Base-by-base conservation (phyloP, 148 eudicot species). In the Chenopodium quinoa region DNA sequence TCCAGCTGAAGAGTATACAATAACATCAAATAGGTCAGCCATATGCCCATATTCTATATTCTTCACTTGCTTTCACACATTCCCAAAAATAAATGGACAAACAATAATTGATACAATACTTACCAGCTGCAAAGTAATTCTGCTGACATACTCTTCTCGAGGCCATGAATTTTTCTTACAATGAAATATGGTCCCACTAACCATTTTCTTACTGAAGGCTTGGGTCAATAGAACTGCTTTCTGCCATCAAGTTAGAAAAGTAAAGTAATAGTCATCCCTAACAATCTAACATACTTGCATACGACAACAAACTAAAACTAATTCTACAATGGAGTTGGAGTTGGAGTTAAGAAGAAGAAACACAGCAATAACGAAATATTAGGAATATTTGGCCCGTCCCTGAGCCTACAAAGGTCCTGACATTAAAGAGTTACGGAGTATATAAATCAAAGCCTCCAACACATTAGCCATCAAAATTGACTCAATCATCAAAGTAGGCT, bases 101-200 rank as follows among this genome's bases (percentile, higher is more conserved):
- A 46, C 32, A 4, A 16, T 47, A 32, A 71, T 71, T 68, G 72
- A 75, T 71, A 72, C 7, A 72, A 34, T 12, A 75, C 89, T 82
- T 81, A 94, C 99, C 95, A 93, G 78, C 77, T 92, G 94, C 87
- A 96, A 84, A 62, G 98, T 90, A 22, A 85, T 71, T 78, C 88
- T 84, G 86, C 83, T 89, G 56, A 96, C 86, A 84, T 93, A 96
- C 81, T 96, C 99, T 76, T 92, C 92, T 0, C 97, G 92, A 44
- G 99, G 98, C 99, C 99, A 96, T 46, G 99, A 92, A 87, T 82
- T 90, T 89, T 87, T 96, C 83, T 88, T 96, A 85, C 84, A 85
- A 48, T 94, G 98, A 83, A 94, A 96, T 68, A 96, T 77, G 37
- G 89, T 92, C 14, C 92, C 94, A 46, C 86, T 75, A 69, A 96